Conservation (phyloP, 768 basidiomycete species). For the Postia placenta region DNA sequence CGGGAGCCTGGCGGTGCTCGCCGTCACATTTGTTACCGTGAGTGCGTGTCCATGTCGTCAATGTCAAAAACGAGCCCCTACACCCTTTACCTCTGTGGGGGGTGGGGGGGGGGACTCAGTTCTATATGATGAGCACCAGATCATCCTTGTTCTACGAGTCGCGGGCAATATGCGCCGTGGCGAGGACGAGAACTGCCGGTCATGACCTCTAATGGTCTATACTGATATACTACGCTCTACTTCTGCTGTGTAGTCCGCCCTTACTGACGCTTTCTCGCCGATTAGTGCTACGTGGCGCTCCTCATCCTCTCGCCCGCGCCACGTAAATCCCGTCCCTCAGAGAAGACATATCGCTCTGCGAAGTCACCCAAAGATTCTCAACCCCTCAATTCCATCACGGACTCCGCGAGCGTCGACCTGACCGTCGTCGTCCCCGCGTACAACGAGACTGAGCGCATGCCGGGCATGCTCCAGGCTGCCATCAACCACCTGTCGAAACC, state of each 20-base stretch:
- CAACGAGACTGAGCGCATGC: slow-evolving; percentile 85
- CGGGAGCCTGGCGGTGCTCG: slow-evolving; percentile 13
- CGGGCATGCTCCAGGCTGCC: slow-evolving; percentile 74
- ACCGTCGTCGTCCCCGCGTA: slow-evolving; percentile 87
- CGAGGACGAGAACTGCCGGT: slow-evolving; percentile 60
- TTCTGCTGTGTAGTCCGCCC: slow-evolving; percentile 5
- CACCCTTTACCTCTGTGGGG: background rate
- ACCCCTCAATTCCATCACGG: slow-evolving; percentile 52
- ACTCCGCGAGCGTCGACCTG: slow-evolving; percentile 58
- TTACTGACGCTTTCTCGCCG: background rate
- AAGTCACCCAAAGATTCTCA: slow-evolving; percentile 45
- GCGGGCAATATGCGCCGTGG: slow-evolving; percentile 56
- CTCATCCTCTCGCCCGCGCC: slow-evolving; percentile 70
- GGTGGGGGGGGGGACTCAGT: background rate
- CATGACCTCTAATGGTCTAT: slow-evolving; percentile 33
- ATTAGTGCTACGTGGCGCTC: slow-evolving; percentile 64
- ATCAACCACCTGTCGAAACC: slow-evolving; percentile 53
- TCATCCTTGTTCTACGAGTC: slow-evolving; percentile 96
- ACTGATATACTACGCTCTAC: slow-evolving; percentile 26
- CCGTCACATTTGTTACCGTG: slow-evolving; percentile 17
- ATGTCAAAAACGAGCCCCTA: too few species aligned
- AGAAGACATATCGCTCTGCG: slow-evolving; percentile 61
- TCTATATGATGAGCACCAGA: slow-evolving; percentile 50
- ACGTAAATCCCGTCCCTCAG: slow-evolving; percentile 56
- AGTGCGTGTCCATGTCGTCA: slow-evolving; percentile 10